Percentiles rank a stretch among this genome's conserved stretches.
Evolutionary conservation across 495 filamentous ascomycete genomes (phyloP).

Genomic region (Lasiosphaeria miniovina): DNA sequence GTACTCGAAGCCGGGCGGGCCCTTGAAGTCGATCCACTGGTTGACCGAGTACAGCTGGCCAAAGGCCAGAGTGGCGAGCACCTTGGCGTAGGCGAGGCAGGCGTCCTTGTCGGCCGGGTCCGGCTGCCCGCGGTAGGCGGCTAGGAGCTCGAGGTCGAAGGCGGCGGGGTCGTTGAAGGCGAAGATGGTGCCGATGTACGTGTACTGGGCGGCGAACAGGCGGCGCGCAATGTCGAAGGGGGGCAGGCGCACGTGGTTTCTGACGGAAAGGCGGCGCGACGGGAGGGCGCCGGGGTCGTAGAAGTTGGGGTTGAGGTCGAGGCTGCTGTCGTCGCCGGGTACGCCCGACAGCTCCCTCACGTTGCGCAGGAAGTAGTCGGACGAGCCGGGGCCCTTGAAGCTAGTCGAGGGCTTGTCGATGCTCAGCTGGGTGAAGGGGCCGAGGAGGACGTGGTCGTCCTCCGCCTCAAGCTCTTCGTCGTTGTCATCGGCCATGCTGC

Average conservation of each 20-base stretch:
- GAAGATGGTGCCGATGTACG: constrained; percentile 53
- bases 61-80: constrained; percentile 48
- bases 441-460: constrained; percentile 20
- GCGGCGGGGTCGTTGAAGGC: constrained; percentile 43
- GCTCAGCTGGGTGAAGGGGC: constrained; percentile 22
- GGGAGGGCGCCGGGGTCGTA: constrained; percentile 22
- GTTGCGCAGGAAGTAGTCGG: constrained; percentile 23
- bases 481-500: constrained; percentile 6
- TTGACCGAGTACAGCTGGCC: constrained; percentile 53
- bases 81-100: constrained; percentile 31
- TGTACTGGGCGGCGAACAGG: constrained; percentile 47
- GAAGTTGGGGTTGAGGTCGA: constrained; percentile 20
- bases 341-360: constrained; percentile 20
- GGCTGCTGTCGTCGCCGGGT: constrained; percentile 15
- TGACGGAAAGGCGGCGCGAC: constrained; percentile 14
- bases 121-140: constrained; percentile 32
- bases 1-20: constrained; percentile 50
- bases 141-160: constrained; percentile 42
- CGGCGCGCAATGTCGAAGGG: constrained; percentile 45
- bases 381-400: constrained; percentile 24
- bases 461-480: constrained; percentile 24
- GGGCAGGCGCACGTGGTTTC: constrained; percentile 30
- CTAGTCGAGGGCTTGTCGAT: constrained; percentile 17
- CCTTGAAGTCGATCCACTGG: constrained; percentile 47
- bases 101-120: constrained; percentile 25